Conservation (phyloP, 805 yeast genomes). For the Zygosaccharomyces pseudorouxii region DNA sequence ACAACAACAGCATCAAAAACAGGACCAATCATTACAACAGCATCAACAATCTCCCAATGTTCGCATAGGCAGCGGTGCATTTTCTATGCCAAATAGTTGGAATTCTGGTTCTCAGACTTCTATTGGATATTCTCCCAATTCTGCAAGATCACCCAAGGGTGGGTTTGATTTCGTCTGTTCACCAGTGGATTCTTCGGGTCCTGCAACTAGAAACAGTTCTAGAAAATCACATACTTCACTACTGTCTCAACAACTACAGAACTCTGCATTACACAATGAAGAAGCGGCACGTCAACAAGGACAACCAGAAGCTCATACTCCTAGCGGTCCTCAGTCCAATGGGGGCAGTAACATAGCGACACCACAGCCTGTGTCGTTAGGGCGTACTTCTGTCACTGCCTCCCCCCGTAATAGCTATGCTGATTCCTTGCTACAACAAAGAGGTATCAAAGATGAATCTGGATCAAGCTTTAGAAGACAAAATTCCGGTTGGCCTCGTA, state of each 20-base stretch:
- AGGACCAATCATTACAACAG: slow-evolving; percentile 14
- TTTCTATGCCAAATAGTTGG: slow-evolving; percentile 22
- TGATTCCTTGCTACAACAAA: slow-evolving; percentile 26
- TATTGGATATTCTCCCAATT: slow-evolving; percentile 15
- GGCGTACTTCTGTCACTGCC: slow-evolving; percentile 16
- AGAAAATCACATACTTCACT: slow-evolving; percentile 32
- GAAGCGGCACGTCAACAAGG: background rate
- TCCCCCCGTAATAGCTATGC: slow-evolving; percentile 28
- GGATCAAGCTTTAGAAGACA: slow-evolving; percentile 12
- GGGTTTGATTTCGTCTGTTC: slow-evolving; percentile 21
- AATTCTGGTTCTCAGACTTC: slow-evolving; percentile 9
- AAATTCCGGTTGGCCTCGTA: slow-evolving; percentile 10
- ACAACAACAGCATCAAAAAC: slow-evolving; percentile 21
- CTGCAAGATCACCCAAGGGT: slow-evolving; percentile 19
- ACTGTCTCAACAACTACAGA: slow-evolving; percentile 34
- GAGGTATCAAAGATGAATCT: slow-evolving; percentile 17
- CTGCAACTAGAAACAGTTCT: slow-evolving; percentile 15
- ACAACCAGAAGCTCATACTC: background rate
- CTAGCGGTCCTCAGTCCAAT: background rate
- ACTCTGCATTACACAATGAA: slow-evolving; percentile 12
- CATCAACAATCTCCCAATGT: slow-evolving; percentile 7
- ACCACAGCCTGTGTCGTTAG: slow-evolving; percentile 11
- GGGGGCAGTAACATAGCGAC: slow-evolving; percentile 2
- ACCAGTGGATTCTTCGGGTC: slow-evolving; percentile 15
- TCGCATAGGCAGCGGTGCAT: slow-evolving; percentile 11